Percentiles rank a stretch among this genome's conserved stretches.
Conservation (phyloP, 2,329 filamentous ascomycete genomes). For the Penicillium sp. region DNA sequence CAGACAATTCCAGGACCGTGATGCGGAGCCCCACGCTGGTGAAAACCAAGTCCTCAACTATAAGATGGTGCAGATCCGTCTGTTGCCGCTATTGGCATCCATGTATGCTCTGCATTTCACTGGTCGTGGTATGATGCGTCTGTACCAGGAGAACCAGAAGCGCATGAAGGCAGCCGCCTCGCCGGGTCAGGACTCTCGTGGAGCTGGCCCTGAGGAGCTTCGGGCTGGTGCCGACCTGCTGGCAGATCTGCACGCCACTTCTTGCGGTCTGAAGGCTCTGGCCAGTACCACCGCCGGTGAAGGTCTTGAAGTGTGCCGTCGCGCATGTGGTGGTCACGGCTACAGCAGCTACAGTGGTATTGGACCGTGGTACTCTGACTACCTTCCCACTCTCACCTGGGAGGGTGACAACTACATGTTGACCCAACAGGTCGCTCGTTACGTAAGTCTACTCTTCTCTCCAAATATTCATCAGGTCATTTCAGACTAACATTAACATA, state of each 20-base stretch:
- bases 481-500: slow-evolving; percentile 22
- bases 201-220: slow-evolving; percentile 67
- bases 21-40: slow-evolving; percentile 58
- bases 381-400: slow-evolving; percentile 70
- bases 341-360: slow-evolving; percentile 77
- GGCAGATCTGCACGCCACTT: slow-evolving; percentile 74
- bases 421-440: slow-evolving; percentile 74
- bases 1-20: slow-evolving; percentile 75
- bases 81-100: slow-evolving; percentile 70
- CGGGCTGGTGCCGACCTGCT: slow-evolving; percentile 66
- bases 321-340: slow-evolving; percentile 75
- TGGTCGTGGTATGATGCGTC: slow-evolving; percentile 70
- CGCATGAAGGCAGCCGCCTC: slow-evolving; percentile 57
- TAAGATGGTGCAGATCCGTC: slow-evolving; percentile 74
- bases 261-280: slow-evolving; percentile 72
- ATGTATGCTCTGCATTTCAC: slow-evolving; percentile 80
- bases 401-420: slow-evolving; percentile 84
- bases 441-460: slow-evolving; percentile 45
- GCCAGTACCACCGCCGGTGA: slow-evolving; percentile 72
- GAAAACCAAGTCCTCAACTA: slow-evolving; percentile 79
- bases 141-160: slow-evolving; percentile 72
- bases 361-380: slow-evolving; percentile 72
- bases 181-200: slow-evolving; percentile 50
- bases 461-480: not conserved
- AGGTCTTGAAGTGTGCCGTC: slow-evolving; percentile 71